Conservation (phyloP, 768 basidiomycete species). For the Antrodiella citrinella region DNA sequence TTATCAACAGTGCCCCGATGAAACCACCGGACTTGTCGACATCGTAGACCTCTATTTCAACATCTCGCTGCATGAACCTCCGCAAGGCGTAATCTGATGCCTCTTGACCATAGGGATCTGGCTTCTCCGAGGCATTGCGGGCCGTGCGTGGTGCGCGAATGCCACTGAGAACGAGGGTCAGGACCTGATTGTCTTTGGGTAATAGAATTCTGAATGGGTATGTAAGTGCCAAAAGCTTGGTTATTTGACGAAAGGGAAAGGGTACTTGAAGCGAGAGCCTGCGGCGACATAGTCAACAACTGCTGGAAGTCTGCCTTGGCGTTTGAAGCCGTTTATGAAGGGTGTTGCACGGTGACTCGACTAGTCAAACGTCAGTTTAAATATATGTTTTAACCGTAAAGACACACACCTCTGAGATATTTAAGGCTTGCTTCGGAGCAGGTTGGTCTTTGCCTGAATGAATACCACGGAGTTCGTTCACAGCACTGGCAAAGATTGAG, state of each 20-base stretch:
- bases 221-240: too few species aligned
- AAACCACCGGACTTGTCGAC: conserved; percentile 95
- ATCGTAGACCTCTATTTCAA: conserved; percentile 85
- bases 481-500: conserved; percentile 47
- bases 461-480: conserved; percentile 69
- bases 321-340: conserved; percentile 88
- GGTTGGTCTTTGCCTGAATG: conserved; percentile 90
- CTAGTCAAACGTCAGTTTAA: conserved; percentile 29
- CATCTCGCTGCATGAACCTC: conserved; percentile 89
- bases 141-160: conserved; percentile 88
- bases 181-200: conserved; percentile 86
- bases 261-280: conserved; percentile 93
- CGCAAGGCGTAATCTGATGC: conserved; percentile 71
- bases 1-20: conserved; percentile 79
- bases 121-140: conserved; percentile 71
- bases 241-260: too few species aligned
- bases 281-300: conserved; percentile 91
- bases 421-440: conserved; percentile 71
- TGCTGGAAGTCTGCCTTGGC: conserved; percentile 73
- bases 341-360: conserved; percentile 68
- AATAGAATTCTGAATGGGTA: conserved; percentile 76
- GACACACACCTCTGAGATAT: conserved; percentile 77
- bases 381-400: neutral
- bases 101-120: conserved; percentile 84
- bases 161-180: conserved; percentile 88